Conservation (phyloP, 345 rosid genomes). For the Psidium guajava region DNA sequence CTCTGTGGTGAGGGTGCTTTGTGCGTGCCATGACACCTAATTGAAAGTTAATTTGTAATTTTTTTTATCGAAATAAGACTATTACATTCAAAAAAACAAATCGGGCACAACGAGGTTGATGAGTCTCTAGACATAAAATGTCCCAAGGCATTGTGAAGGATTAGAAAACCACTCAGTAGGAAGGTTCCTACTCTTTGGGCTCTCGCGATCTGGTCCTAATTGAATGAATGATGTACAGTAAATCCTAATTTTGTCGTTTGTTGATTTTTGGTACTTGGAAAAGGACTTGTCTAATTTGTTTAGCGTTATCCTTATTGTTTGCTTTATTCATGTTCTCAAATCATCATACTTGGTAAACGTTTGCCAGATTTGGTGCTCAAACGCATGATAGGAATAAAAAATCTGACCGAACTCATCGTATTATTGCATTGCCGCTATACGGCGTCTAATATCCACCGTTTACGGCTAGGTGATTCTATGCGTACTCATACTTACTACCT, state of each 20-base stretch:
- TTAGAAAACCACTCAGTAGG: too few species aligned
- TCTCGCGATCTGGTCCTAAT: too few species aligned
- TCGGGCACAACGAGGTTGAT: too few species aligned
- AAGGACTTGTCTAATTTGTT: not conserved
- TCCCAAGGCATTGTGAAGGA: too few species aligned
- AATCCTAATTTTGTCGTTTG: not conserved
- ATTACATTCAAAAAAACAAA: too few species aligned
- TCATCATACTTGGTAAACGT: not conserved
- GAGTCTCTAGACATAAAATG: too few species aligned
- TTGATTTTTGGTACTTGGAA: not conserved
- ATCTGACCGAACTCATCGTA: not conserved
- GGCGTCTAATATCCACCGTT: not conserved
- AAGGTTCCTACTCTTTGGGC: too few species aligned
- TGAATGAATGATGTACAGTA: not conserved
- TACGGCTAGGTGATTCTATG: not conserved
- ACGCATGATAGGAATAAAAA: not conserved
- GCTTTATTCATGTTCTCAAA: not conserved
- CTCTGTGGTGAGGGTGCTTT: not conserved
- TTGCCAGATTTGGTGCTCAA: not conserved
- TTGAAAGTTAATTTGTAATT: not conserved
- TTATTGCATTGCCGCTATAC: not conserved
- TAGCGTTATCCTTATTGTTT: not conserved
- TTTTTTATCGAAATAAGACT: not conserved
- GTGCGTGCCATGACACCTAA: not conserved
- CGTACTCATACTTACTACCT: not conserved